Evolutionary conservation across 441 rosid genomes (phyloP), one percentile per base, ranked within the genome.

Genomic region (Flueggea neowawraea): DNA sequence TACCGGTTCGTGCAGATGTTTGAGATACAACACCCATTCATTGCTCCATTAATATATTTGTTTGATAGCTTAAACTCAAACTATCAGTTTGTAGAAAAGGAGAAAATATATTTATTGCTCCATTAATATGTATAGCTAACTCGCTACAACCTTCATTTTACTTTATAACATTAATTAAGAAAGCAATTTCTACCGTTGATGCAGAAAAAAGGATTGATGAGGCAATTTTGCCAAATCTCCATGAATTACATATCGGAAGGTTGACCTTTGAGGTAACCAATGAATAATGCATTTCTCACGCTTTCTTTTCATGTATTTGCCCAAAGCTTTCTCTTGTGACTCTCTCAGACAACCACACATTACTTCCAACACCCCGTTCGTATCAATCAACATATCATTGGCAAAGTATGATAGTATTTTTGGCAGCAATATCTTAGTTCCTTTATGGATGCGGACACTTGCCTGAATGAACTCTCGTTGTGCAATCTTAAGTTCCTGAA

Each of bases 161-260:
- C 28, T 22, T 22, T 22, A 22, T 22, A 22, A 22, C 28, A 22
- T 22, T 22, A 22, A 22, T 22, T 22, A 22, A 22, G 2, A 22
- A 22, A 22, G 2, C 28, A 22, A 22, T 22, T 1, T 36, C 41
- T 3, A 36, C 41, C 1, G 41, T 5, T 36, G 41, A 36, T 36
- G 28, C 2, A 22, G 28, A 22, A 22, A 22, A 22, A 22, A 22
- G 28, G 28, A 22, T 22, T 22, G 52, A 71, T 63, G 68, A 65
- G 11, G 63, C 58, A 28, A 64, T 50, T 58, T 58, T 11, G 78
- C 73, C 52, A 77, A 53, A 53, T 80, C 81, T 57, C 75, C 77
- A 49, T 78, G 79, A 65, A 91, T 75, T 48, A 81, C 72, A 67
- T 77, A 91, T 59, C 89, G 92, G 71, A 91, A 91, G 28, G 72